Evolutionary conservation across 2,329 filamentous ascomycete genomes (phyloP).

Genomic region (Fusarium verticillioides): DNA sequence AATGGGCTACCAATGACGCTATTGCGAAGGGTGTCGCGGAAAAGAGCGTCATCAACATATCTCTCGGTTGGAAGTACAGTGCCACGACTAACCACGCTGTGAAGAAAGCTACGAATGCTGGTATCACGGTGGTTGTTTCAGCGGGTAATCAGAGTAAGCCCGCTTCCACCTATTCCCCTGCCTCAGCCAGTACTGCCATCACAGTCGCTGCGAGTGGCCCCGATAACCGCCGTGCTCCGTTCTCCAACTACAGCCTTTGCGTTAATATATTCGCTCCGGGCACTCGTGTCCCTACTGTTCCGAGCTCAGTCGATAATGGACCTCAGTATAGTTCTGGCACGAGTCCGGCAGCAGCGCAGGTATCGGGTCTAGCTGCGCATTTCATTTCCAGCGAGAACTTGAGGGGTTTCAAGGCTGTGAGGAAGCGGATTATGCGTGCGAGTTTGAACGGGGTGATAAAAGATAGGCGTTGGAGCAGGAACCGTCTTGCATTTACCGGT

Average conservation of each 20-base stretch:
- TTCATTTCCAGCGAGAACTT: not conserved
- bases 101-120: not conserved
- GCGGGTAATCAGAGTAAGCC: not conserved
- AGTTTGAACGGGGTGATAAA: not conserved
- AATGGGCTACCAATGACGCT: not conserved
- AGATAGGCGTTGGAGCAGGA: not conserved
- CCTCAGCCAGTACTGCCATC: not conserved
- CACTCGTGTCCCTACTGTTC: not conserved
- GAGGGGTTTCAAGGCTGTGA: not conserved
- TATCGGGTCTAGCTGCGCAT: constrained; percentile 2
- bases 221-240: not conserved
- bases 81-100: not conserved
- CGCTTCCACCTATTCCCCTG: not conserved
- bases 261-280: constrained; percentile 12
- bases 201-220: constrained; percentile 4
- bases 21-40: not conserved
- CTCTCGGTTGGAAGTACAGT: accelerated
- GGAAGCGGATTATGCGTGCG: not conserved
- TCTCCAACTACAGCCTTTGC: constrained; percentile 1
- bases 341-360: not conserved
- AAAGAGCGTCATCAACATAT: not conserved
- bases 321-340: not conserved
- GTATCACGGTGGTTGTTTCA: not conserved
- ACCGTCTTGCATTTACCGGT: not conserved
- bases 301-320: not conserved